These are phyloP conservation scores for Vicia sativa DNA, from an alignment of 306 rosid genomes.

Conservation along the genomic window DNA sequence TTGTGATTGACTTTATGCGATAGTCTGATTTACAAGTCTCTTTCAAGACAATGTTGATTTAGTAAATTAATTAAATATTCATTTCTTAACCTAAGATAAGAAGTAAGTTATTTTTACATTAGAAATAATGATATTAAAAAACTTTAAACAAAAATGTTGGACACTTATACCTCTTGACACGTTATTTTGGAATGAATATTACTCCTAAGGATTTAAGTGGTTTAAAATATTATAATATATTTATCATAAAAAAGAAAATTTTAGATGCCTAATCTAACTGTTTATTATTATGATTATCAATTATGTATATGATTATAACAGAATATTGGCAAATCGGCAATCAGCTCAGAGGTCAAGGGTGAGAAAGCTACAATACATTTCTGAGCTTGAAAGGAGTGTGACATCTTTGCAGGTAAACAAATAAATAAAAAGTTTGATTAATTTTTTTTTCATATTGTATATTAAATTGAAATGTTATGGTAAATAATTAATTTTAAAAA, in stretches of 20 bases:
- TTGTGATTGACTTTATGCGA: too few species aligned
- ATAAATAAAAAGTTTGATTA: neutral
- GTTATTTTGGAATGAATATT: neutral
- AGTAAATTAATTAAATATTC: neutral
- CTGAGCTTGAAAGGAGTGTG: constrained; percentile 89
- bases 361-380: constrained; percentile 87
- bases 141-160: neutral
- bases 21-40: too few species aligned
- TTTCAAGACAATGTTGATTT: too few species aligned
- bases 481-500: constrained; percentile 18
- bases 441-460: neutral
- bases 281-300: neutral
- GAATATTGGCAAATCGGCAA: constrained; percentile 92
- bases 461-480: neutral
- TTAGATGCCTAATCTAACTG: constrained; percentile 15
- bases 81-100: neutral
- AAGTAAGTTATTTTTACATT: neutral
- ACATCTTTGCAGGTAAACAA: constrained; percentile 81
- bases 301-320: neutral
- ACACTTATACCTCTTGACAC: constrained; percentile 4
- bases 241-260: too few species aligned
- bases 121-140: neutral
- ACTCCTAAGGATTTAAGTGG: too few species aligned
- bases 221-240: too few species aligned
- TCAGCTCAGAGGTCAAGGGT: constrained; percentile 96